Evolutionary conservation across 176 grass and related monocot species (phyloP).

Genomic region (Oryza meyeriana): DNA sequence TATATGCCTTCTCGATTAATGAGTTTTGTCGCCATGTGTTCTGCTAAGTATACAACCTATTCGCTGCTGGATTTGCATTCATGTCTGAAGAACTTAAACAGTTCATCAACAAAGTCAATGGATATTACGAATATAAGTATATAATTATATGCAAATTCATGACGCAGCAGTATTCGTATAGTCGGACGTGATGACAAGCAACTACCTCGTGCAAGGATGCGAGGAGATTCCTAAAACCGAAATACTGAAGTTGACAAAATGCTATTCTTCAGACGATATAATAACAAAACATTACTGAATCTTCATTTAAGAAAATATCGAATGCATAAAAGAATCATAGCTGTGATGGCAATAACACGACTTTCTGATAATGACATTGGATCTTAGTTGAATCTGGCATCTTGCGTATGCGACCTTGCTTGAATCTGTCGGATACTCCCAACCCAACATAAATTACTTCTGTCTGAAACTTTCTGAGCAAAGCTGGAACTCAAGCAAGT

Average conservation of each 20-base stretch:
- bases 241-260: neutral
- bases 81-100: neutral
- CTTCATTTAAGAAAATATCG: neutral
- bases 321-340: neutral
- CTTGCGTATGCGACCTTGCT: neutral
- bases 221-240: neutral
- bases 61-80: neutral
- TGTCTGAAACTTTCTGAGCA: neutral
- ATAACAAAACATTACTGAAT: neutral
- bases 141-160: neutral
- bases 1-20: neutral
- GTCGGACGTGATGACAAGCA: neutral
- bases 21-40: neutral
- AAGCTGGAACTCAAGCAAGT: neutral
- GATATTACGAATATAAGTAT: neutral
- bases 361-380: neutral
- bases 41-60: neutral
- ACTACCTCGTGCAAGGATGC: neutral
- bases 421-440: neutral
- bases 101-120: neutral
- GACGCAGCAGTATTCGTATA: neutral
- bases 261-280: neutral
- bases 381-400: neutral
- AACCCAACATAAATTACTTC: neutral
- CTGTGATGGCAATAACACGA: neutral